phyloP scores from a whole-genome alignment of 169 alveolate genomes.

The Perkinsus olseni region DNA sequence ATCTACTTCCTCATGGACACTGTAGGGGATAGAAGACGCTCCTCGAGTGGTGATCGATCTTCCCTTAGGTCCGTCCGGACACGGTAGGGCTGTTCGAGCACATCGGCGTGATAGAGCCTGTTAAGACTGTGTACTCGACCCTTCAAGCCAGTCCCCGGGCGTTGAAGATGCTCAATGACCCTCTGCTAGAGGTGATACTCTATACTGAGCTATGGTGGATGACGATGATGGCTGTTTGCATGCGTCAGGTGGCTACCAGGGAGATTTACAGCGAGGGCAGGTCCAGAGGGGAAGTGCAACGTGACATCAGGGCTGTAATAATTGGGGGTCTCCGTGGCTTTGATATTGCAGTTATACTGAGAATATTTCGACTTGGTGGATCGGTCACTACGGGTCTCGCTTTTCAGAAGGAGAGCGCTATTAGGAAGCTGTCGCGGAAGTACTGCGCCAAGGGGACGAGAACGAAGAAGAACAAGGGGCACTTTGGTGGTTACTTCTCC shows the following conservation, averaged over 20 bases:
- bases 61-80: neutral
- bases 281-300: neutral
- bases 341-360: too few species aligned
- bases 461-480: neutral
- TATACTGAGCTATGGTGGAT: neutral
- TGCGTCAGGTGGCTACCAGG: neutral
- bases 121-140: neutral
- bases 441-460: neutral
- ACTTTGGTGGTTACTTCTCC: neutral
- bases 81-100: neutral
- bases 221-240: too few species aligned
- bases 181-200: neutral
- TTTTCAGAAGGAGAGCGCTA: neutral
- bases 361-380: too few species aligned
- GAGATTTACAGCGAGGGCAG: neutral
- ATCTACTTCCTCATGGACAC: conserved; percentile 79
- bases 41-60: conserved; percentile 26
- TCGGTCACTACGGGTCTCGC: too few species aligned
- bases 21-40: conserved; percentile 53
- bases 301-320: neutral
- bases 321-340: neutral
- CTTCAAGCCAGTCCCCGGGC: neutral
- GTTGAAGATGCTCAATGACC: neutral
- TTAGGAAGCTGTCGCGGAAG: neutral
- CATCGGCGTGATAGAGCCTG: neutral